These are phyloP conservation scores for Hypholoma sublateritium DNA, from an alignment of 768 basidiomycete species.

Conservation along the genomic window DNA sequence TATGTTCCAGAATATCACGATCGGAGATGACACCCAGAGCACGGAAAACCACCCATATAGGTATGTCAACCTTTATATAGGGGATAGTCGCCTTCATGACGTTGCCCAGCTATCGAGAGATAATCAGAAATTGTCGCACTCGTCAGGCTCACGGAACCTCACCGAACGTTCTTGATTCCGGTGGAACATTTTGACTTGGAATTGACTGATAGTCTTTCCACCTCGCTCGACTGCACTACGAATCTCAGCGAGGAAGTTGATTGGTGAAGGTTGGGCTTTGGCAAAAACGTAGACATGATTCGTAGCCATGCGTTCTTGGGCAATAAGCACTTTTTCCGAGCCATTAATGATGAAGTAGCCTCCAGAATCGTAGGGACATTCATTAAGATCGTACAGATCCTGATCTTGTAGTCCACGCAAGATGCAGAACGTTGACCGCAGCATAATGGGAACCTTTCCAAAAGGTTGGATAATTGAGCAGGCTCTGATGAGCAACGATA, in stretches of 20 bases:
- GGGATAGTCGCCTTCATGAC: conserved; percentile 97
- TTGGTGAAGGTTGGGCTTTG: conserved; percentile 94
- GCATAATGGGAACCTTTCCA: conserved; percentile 94
- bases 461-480: conserved; percentile 7
- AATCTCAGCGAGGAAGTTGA: conserved; percentile 95
- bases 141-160: conserved; percentile 29
- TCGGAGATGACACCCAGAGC: conserved; percentile 97
- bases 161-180: conserved; percentile 87
- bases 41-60: conserved; percentile 98
- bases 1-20: conserved; percentile 95
- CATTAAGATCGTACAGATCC: conserved; percentile 88
- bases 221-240: conserved; percentile 97
- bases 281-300: conserved; percentile 99
- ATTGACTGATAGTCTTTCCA: conserved; percentile 96
- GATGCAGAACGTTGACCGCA: conserved; percentile 93
- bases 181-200: conserved; percentile 97
- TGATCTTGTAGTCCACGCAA: conserved; percentile 76
- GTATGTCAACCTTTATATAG: conserved; percentile 97
- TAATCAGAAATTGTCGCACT: conserved; percentile 6
- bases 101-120: conserved; percentile 65
- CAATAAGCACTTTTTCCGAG: conserved; percentile 99
- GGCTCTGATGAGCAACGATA: conserved; percentile 8
- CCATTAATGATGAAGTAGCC: conserved; percentile 99
- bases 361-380: conserved; percentile 98
- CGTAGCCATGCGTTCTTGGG: conserved; percentile 98